These are phyloP conservation scores for Trichoderma sp. DNA, from an alignment of 2,329 filamentous ascomycete species.

Conservation along the genomic window DNA sequence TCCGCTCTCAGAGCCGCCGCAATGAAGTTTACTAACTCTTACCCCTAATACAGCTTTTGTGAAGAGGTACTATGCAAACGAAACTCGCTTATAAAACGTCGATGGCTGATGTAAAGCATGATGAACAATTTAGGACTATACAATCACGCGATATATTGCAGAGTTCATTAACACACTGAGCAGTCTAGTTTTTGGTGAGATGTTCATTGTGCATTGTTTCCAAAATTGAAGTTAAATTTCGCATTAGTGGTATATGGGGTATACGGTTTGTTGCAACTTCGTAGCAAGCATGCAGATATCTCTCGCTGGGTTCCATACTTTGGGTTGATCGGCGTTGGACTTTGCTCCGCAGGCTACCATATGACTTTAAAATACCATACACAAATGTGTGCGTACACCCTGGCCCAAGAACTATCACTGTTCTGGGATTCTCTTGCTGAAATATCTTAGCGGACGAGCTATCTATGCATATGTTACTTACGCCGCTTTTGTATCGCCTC, in stretches of 20 bases:
- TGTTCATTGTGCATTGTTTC: neutral
- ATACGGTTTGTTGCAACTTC: neutral
- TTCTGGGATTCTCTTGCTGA: too few species aligned
- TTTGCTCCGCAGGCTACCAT: constrained; percentile 35
- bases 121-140: too few species aligned
- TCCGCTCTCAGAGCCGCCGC: neutral
- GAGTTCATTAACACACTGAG: neutral
- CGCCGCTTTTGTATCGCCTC: constrained; percentile 19
- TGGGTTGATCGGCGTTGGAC: constrained; percentile 37
- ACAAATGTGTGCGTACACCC: constrained; percentile 32
- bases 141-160: too few species aligned
- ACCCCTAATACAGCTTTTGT: too few species aligned
- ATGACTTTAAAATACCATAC: constrained; percentile 37
- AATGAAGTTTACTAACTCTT: neutral
- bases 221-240: neutral
- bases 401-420: too few species aligned
- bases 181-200: neutral
- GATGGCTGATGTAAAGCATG: too few species aligned
- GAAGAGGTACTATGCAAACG: too few species aligned
- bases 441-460: too few species aligned
- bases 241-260: neutral
- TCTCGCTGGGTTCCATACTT: too few species aligned
- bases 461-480: too few species aligned
- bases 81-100: too few species aligned
- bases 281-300: neutral